Conservation (phyloP, 495 filamentous ascomycete species). For the Aspergillus baeticus region DNA sequence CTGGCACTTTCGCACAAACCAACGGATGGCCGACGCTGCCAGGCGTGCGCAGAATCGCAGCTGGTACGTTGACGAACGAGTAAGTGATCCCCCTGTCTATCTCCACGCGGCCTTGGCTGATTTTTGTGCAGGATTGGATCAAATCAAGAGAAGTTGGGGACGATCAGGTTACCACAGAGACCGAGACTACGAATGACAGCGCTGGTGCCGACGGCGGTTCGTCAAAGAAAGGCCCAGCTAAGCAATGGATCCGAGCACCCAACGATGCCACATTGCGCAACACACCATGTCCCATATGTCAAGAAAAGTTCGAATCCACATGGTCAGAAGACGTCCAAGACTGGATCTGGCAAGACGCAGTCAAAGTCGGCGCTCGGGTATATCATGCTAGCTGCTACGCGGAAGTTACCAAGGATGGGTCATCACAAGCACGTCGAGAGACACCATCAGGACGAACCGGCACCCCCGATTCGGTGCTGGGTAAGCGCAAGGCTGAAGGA, state of each 20-base stretch:
- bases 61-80: constrained; percentile 91
- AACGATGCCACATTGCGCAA: constrained; percentile 69
- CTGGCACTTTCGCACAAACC: constrained; percentile 96
- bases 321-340: constrained; percentile 93
- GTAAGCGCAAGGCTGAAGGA: constrained; percentile 72
- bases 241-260: constrained; percentile 79
- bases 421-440: constrained; percentile 33
- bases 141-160: constrained; percentile 75
- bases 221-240: constrained; percentile 57
- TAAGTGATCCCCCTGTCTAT: constrained; percentile 43
- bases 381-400: constrained; percentile 89
- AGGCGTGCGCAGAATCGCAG: constrained; percentile 82
- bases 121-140: constrained; percentile 72
- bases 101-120: constrained; percentile 10
- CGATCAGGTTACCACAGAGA: constrained; percentile 45
- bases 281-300: constrained; percentile 85
- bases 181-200: constrained; percentile 36
- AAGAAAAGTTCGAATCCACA: constrained; percentile 84
- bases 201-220: constrained; percentile 33
- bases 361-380: constrained; percentile 71
- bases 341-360: constrained; percentile 94
- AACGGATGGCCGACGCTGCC: constrained; percentile 77
- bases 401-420: constrained; percentile 71
- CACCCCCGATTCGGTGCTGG: constrained; percentile 67
- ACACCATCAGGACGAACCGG: constrained; percentile 43